phyloP scores from a whole-genome alignment of 371 early-diverging fungal genomes.

The Batkoa obscura region DNA sequence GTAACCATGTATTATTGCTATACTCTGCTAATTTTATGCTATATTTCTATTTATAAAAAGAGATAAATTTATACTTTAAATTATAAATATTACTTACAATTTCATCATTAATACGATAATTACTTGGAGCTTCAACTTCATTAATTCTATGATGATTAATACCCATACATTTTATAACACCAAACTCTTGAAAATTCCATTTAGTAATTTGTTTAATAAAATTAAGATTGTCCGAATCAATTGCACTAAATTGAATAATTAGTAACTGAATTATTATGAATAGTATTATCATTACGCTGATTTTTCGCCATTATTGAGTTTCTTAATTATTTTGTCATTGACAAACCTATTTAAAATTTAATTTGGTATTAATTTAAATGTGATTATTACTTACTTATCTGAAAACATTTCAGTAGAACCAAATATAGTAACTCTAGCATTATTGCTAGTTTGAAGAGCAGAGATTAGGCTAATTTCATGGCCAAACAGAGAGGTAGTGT shows the following conservation, averaged over 20 bases:
- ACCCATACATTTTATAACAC: constrained; percentile 47
- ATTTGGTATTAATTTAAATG: neutral
- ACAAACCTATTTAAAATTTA: neutral
- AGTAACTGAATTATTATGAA: too few relatives aligned
- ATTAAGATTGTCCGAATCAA: constrained; percentile 38
- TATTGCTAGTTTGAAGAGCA: constrained; percentile 69
- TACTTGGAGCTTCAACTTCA: constrained; percentile 36
- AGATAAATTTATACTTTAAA: neutral
- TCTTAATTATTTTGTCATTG: neutral
- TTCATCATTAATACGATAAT: constrained; percentile 78
- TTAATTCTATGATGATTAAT: constrained; percentile 48
- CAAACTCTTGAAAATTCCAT: constrained; percentile 87
- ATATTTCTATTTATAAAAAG: constrained; percentile 31
- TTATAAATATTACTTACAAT: constrained; percentile 34
- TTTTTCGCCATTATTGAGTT: neutral
- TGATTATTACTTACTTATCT: constrained; percentile 22
- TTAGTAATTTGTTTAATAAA: constrained; percentile 51
- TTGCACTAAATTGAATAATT: too few relatives aligned
- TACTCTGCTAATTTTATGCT: constrained; percentile 59
- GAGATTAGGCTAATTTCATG: constrained; percentile 40
- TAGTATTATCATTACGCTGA: too few relatives aligned
- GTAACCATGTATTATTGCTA: constrained; percentile 55
- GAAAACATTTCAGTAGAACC: constrained; percentile 69
- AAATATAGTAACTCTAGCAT: constrained; percentile 67
- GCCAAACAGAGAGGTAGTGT: constrained; percentile 20